Evolutionary conservation across 306 rosid genomes (phyloP).

Genomic region (Prinsepia uniflora): DNA sequence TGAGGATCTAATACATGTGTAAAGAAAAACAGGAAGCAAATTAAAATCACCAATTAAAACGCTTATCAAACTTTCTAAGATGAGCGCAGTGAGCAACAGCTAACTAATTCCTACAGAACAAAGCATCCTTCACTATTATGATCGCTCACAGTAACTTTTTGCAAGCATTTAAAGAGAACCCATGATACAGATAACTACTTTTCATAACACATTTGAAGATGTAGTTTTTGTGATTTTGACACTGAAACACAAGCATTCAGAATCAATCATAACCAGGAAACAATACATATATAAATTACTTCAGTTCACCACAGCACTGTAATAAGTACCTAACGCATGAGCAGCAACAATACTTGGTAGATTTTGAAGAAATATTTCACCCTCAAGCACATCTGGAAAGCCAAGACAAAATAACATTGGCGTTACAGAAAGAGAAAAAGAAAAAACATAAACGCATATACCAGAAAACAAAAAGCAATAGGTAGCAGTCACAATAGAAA

Average conservation of each 20-base stretch:
- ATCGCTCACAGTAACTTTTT: neutral
- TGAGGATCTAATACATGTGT: constrained; percentile 62
- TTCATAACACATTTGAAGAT: neutral
- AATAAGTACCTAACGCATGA: constrained; percentile 75
- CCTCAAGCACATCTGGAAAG: constrained; percentile 74
- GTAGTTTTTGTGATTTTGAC: neutral
- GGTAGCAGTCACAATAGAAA: neutral
- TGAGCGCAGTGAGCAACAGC: neutral
- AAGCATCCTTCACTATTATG: neutral
- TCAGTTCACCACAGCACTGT: neutral
- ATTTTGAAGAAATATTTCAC: constrained; percentile 96
- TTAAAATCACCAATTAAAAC: neutral
- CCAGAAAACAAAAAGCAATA: neutral
- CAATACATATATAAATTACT: constrained; percentile 4
- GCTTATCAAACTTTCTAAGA: neutral
- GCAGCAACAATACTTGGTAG: constrained; percentile 86
- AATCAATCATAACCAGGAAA: constrained; percentile 2
- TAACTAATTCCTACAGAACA: neutral
- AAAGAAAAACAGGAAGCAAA: constrained; percentile 12
- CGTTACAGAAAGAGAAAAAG: constrained; percentile 8
- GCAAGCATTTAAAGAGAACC: neutral
- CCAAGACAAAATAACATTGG: constrained; percentile 23
- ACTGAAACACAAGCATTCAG: neutral
- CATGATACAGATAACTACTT: neutral
- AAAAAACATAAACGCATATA: neutral